phyloP scores from a whole-genome alignment of 768 basidiomycete species.

The Mycena albidolilacea region DNA sequence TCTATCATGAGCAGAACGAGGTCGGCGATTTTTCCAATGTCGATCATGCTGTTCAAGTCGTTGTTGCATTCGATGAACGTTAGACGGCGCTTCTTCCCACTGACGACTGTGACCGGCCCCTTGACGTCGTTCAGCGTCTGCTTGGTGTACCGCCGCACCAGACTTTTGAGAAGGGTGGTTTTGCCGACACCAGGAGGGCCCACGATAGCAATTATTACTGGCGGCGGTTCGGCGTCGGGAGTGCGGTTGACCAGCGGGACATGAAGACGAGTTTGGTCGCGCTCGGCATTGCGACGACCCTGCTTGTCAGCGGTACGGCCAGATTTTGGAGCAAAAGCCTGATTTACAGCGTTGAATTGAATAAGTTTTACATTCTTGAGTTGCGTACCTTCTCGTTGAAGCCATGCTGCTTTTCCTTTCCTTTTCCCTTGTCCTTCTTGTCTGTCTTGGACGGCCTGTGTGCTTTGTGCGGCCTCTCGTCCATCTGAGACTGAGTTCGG shows the following conservation, averaged over 20 bases:
- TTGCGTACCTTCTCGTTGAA: constrained; percentile 87
- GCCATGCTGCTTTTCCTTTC: constrained; percentile 79
- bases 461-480: constrained; percentile 84
- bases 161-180: constrained; percentile 91
- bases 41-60: constrained; percentile 98
- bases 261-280: constrained; percentile 94
- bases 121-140: constrained; percentile 91
- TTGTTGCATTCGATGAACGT: constrained; percentile 99
- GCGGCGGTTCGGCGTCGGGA: constrained; percentile 92
- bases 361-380: background rate
- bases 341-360: constrained; percentile 15
- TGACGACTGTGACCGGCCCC: constrained; percentile 95
- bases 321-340: constrained; percentile 96
- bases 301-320: constrained; percentile 91
- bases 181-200: constrained; percentile 98
- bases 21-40: constrained; percentile 97
- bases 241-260: constrained; percentile 97
- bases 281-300: constrained; percentile 91
- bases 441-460: constrained; percentile 72
- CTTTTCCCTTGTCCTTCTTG: constrained; percentile 80
- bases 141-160: constrained; percentile 94
- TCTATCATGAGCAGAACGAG: constrained; percentile 98
- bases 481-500: constrained; percentile 59
- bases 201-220: constrained; percentile 94
- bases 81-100: constrained; percentile 92